A percentile compares a stretch with the other conserved stretches of the same genome.
Evolutionary conservation across 345 rosid species (phyloP).

Genomic region (Schrenkiella parvula): DNA sequence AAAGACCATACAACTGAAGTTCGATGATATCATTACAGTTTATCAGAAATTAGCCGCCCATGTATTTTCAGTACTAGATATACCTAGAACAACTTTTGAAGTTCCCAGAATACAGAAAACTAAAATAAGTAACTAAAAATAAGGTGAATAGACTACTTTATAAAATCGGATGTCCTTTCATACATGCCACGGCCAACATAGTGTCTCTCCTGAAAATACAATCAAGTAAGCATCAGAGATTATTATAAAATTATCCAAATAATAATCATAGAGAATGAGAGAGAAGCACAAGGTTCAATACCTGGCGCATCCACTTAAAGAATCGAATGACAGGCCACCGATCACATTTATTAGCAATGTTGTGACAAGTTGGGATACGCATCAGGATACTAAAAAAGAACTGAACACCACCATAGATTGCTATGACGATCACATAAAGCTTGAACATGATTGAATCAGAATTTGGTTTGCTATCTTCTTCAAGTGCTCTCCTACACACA

Average conservation of each 20-base stretch:
- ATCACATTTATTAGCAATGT: slow-evolving; percentile 74
- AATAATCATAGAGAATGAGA: neutral
- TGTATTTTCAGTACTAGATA: slow-evolving; percentile 2
- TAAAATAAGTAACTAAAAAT: neutral
- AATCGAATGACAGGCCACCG: slow-evolving; percentile 71
- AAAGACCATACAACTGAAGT: neutral
- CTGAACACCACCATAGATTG: slow-evolving; percentile 79
- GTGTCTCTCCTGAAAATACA: slow-evolving; percentile 66
- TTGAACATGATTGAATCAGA: slow-evolving; percentile 46
- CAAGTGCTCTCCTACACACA: slow-evolving; percentile 62
- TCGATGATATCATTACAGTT: neutral
- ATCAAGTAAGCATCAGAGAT: slow-evolving; percentile 19
- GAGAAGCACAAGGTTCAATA: slow-evolving; percentile 27
- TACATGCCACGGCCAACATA: slow-evolving; percentile 98
- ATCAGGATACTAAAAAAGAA: slow-evolving; percentile 76
- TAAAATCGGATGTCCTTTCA: slow-evolving; percentile 80
- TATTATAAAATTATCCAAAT: neutral
- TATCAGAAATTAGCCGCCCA: neutral
- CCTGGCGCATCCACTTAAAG: slow-evolving; percentile 99
- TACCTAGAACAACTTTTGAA: slow-evolving; percentile 15
- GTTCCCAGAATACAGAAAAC: slow-evolving; percentile 4
- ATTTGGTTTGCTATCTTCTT: slow-evolving; percentile 40
- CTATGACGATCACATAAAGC: slow-evolving; percentile 69
- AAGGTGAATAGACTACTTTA: slow-evolving; percentile 52
- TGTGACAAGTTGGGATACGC: slow-evolving; percentile 87